These are phyloP conservation scores for Podaxis carcinomalis DNA, from an alignment of 768 basidiomycete genomes.

Conservation along the genomic window DNA sequence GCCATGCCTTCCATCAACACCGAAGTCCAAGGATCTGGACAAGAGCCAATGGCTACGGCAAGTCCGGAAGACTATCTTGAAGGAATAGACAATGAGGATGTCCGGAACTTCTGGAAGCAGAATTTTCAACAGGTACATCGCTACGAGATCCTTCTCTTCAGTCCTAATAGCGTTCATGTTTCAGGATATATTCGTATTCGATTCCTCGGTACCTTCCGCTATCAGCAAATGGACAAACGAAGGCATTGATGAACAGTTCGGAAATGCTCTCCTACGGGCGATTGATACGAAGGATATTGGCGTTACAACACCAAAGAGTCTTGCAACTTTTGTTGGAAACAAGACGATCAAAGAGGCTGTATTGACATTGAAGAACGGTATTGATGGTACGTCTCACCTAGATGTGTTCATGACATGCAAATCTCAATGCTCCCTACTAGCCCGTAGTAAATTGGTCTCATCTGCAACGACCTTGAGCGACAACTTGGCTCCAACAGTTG, in stretches of 20 bases:
- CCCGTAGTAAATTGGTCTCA: background rate
- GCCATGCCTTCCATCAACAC: conserved; percentile 14
- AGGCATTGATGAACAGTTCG: conserved; percentile 13
- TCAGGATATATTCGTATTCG: background rate
- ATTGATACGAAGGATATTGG: conserved; percentile 20
- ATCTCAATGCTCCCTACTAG: background rate
- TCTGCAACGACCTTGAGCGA: background rate
- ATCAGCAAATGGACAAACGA: conserved; percentile 12
- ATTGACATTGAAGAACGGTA: background rate
- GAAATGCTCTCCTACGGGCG: conserved; percentile 10
- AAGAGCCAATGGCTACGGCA: conserved; percentile 1
- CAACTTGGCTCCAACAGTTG: conserved; percentile 15
- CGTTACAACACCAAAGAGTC: conserved; percentile 17
- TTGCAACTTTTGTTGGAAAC: conserved; percentile 15
- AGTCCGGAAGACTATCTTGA: background rate
- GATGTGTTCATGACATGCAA: background rate
- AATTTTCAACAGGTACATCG: conserved; percentile 21
- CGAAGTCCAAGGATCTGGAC: conserved; percentile 11
- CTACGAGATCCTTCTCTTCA: background rate
- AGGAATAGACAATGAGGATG: conserved; percentile 11
- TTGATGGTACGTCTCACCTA: background rate
- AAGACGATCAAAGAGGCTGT: conserved; percentile 13
- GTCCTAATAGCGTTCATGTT: background rate
- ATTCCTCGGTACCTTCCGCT: conserved; percentile 7
- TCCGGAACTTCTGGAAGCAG: conserved; percentile 20